Base-by-base conservation (phyloP, 1,284 basidiomycete species). In the Malassezia sp. region DNA sequence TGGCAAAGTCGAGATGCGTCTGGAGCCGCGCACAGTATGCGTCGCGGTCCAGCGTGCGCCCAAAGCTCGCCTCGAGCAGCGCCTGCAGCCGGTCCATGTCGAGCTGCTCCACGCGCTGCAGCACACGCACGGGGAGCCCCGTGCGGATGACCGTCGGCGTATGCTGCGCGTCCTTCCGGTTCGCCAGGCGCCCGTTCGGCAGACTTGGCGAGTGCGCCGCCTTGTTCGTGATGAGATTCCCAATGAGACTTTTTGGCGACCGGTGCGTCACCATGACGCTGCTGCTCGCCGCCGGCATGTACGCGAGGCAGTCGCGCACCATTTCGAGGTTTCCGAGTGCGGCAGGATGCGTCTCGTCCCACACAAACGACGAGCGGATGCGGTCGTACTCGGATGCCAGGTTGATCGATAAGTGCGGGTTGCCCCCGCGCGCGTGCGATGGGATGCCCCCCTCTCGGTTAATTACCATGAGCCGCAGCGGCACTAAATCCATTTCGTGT, bases 181-280 rank as follows among this genome's bases (percentile, higher is more conserved):
- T 83, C 54, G 85, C 82, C 23, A 97, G 77, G 8, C 96, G 77
- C 2, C 89, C 85, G 60, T 95, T 88, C 26, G 91, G 89, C 21
- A 99, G 76, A 50, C 85, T 89, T 2, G 91, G 93, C 57, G 85
- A 90, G 59, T 95, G 81, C 1, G 89, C 89, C 1, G 93, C 93
- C 69, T 91, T 93, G 73, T 97, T 97, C 38, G 93, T 99, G 68
- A 99, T 91, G 8, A 99, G 77, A 71, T 97, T 96, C 34, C 81
- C 91, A 60, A 99, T 96, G 52, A 99, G 79, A 2, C 85, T 86
- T 48, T 85, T 86, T 0, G 90, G 87, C 1, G 89, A 93, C 27
- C 90, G 85, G 73, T 99, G 93, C 11, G 88, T 93, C 40, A 96
- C 93, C 77, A 99, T 84, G 54, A 97, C 77, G 11, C 89, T 91